phyloP scores from a whole-genome alignment of 2,329 filamentous ascomycete genomes.

The Capronia americana region DNA sequence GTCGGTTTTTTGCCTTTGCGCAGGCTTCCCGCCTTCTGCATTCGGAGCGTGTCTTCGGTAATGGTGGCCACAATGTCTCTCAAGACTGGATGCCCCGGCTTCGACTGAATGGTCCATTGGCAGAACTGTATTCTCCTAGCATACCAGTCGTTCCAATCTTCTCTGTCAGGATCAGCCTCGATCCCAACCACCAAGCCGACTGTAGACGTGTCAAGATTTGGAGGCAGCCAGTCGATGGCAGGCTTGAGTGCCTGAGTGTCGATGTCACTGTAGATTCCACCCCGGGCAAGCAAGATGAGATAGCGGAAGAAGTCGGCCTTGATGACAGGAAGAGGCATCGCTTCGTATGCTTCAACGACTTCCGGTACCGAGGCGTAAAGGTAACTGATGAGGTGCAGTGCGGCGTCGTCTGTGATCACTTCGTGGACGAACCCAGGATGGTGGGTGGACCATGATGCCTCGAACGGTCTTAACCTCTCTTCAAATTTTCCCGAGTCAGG shows the following conservation, averaged over 20 bases:
- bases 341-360: conserved; percentile 75
- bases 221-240: conserved; percentile 85
- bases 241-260: conserved; percentile 86
- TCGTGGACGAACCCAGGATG: conserved; percentile 95
- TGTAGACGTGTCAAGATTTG: conserved; percentile 73
- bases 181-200: conserved; percentile 92
- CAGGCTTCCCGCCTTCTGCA: conserved; percentile 72
- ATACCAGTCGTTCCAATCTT: conserved; percentile 95
- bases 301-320: conserved; percentile 82
- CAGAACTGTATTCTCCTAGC: conserved; percentile 96
- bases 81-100: conserved; percentile 90
- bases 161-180: conserved; percentile 91
- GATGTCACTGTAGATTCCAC: conserved; percentile 88
- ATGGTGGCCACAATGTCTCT: conserved; percentile 86
- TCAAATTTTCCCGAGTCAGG: conserved; percentile 78
- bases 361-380: conserved; percentile 85
- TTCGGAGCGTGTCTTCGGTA: conserved; percentile 77
- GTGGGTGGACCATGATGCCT: conserved; percentile 85
- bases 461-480: conserved; percentile 76
- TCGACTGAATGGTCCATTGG: conserved; percentile 98
- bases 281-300: conserved; percentile 75
- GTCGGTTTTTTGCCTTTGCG: conserved; percentile 62
- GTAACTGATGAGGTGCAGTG: conserved; percentile 78
- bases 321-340: conserved; percentile 74
- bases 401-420: conserved; percentile 90